Conservation (phyloP, 106 monocot genomes). For the Allium cepa region DNA sequence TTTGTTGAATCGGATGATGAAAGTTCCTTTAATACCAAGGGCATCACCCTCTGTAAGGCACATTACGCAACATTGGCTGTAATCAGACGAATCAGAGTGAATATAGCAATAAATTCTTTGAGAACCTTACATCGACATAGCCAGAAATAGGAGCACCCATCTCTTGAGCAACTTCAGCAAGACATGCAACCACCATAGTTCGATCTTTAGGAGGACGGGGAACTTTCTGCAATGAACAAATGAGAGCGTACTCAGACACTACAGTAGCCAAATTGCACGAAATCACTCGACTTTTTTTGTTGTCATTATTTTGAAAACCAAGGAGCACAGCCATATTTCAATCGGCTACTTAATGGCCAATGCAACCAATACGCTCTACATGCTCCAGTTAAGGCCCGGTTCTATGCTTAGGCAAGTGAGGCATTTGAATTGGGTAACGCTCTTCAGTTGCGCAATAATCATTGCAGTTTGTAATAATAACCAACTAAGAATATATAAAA, state of each 20-base stretch:
- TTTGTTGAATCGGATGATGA: constrained; percentile 80
- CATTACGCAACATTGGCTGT: background rate
- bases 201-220: constrained; percentile 71
- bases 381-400: too few relatives aligned
- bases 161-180: constrained; percentile 96
- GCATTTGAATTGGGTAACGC: too few relatives aligned
- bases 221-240: constrained; percentile 53
- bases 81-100: background rate
- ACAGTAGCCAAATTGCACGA: background rate
- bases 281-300: background rate
- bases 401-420: too few relatives aligned
- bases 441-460: too few relatives aligned
- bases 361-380: too few relatives aligned
- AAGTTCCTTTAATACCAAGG: constrained; percentile 88
- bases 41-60: constrained; percentile 77
- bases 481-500: too few relatives aligned
- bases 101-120: background rate
- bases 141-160: constrained; percentile 86
- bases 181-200: constrained; percentile 95
- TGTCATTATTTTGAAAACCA: too few relatives aligned
- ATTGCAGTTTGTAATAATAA: too few relatives aligned
- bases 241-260: background rate
- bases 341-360: too few relatives aligned
- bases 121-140: constrained; percentile 73
- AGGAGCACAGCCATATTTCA: too few relatives aligned